Conservation (phyloP, 176 grass and related monocot species). For the Cymbopogon citratus region DNA sequence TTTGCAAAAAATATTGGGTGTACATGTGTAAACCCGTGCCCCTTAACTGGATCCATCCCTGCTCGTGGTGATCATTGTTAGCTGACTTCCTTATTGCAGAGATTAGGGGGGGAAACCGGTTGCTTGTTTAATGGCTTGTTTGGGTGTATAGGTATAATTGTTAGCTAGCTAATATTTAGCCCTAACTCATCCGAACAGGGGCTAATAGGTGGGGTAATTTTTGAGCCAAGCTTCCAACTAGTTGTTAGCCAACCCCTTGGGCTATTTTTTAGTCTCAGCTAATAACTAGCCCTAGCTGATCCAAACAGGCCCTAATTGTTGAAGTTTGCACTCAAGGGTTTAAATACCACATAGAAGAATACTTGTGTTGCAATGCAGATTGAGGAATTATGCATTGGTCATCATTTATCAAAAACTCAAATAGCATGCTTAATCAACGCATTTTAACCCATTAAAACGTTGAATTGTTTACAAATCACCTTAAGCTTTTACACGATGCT, state of each 20-base stretch:
- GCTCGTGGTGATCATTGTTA: not conserved
- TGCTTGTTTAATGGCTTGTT: not conserved
- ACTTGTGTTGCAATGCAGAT: not conserved
- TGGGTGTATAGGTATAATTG: not conserved
- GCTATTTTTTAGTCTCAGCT: not conserved
- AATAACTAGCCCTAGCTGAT: not conserved
- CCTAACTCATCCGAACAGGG: not conserved
- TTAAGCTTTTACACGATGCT: not conserved
- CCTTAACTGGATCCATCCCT: not conserved
- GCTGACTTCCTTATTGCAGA: not conserved
- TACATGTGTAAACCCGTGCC: not conserved
- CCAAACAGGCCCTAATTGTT: not conserved
- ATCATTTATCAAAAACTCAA: not conserved
- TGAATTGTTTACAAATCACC: not conserved
- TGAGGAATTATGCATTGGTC: not conserved
- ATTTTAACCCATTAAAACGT: not conserved
- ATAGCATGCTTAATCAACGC: not conserved
- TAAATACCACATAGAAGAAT: not conserved
- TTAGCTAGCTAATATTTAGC: not conserved
- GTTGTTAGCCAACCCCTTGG: not conserved
- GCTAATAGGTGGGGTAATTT: not conserved
- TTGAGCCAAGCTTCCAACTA: not conserved
- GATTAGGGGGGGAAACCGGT: not conserved
- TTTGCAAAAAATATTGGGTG: not conserved
- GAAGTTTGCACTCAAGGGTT: not conserved